Evolutionary conservation across 306 rosid genomes (phyloP).

Genomic region (Quercus ilex): DNA sequence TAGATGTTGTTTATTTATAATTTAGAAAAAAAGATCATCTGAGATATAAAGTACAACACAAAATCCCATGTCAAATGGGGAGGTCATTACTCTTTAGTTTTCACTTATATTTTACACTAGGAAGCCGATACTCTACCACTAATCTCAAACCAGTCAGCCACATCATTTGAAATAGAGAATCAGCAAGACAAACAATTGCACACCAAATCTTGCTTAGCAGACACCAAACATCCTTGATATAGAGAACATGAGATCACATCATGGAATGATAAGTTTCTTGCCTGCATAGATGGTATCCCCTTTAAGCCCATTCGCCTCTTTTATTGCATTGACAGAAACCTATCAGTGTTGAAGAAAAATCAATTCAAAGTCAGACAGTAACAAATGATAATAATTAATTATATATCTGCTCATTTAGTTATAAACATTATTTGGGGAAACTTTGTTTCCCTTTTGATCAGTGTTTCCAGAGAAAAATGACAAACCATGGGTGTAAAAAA

Average conservation of each 20-base stretch:
- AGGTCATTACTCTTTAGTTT: not conserved
- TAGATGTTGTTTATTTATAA: not conserved
- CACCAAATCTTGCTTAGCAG: not conserved
- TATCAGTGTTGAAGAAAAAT: not conserved
- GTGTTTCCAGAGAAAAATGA: not conserved
- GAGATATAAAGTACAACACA: not conserved
- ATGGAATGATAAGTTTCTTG: slow-evolving; percentile 35
- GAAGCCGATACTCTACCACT: not conserved
- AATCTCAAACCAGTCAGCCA: not conserved
- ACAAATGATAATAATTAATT: not conserved
- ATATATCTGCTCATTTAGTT: not conserved
- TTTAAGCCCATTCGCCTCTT: slow-evolving; percentile 29
- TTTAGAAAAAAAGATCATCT: not conserved
- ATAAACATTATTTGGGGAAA: not conserved
- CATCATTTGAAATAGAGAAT: not conserved
- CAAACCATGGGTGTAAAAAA: not conserved
- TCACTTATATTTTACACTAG: not conserved
- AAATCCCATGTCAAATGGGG: too few relatives aligned
- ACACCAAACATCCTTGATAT: not conserved
- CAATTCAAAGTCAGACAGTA: not conserved
- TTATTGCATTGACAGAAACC: slow-evolving; percentile 30
- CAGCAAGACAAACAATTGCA: not conserved
- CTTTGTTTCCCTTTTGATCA: not conserved
- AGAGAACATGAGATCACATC: not conserved
- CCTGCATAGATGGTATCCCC: slow-evolving; percentile 34